phyloP scores from a whole-genome alignment of 805 yeast genomes.

The Priceomyces fermenticarens region DNA sequence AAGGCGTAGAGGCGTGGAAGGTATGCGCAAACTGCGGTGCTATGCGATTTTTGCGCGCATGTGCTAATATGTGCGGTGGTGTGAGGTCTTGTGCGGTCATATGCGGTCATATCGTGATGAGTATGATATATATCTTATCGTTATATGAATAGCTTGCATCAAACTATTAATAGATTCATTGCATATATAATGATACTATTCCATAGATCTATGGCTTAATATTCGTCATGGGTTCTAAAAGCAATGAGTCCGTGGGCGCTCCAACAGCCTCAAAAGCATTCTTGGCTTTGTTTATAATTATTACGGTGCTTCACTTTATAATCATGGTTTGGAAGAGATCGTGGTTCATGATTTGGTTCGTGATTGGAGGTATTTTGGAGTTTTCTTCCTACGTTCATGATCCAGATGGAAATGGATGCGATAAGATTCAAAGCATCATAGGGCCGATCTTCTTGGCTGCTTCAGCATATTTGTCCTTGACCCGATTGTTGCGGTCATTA shows the following conservation, averaged over 20 bases:
- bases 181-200: too few species aligned
- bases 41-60: too few species aligned
- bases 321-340: slow-evolving; percentile 3
- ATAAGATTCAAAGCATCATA: slow-evolving; percentile 3
- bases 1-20: too few species aligned
- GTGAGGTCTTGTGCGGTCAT: too few species aligned
- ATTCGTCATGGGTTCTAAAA: too few species aligned
- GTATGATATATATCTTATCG: too few species aligned
- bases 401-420: slow-evolving; percentile 2
- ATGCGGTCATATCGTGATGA: too few species aligned
- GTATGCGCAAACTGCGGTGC: too few species aligned
- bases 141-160: too few species aligned
- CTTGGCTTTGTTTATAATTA: not conserved
- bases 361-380: slow-evolving; percentile 3
- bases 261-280: not conserved
- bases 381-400: slow-evolving; percentile 1
- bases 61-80: too few species aligned
- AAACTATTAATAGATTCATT: too few species aligned
- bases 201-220: too few species aligned
- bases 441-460: slow-evolving; percentile 5
- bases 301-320: not conserved
- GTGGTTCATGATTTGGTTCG: slow-evolving; percentile 5
- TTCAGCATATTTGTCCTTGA: slow-evolving; percentile 2
- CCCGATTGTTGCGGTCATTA: not conserved
- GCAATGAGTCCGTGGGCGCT: not conserved